Percentiles rank a stretch among this genome's conserved stretches.
Conservation (phyloP, 257 asterid species). For the Fraxinus quadrangulata region DNA sequence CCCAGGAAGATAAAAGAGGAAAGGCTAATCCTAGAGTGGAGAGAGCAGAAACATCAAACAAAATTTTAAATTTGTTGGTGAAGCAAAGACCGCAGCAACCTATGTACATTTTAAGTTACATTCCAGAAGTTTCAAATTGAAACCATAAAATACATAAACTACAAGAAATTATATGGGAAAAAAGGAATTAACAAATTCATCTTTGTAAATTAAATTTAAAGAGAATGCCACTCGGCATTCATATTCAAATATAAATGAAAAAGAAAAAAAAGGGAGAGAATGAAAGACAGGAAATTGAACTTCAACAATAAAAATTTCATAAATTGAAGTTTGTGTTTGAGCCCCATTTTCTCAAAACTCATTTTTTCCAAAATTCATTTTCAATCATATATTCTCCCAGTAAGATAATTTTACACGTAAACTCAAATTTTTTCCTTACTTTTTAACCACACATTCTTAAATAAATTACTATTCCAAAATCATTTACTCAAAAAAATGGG, state of each 20-base stretch:
- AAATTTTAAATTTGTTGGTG: not conserved
- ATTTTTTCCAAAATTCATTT: no score
- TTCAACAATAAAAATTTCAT: not conserved
- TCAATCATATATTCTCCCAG: no score
- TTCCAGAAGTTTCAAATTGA: not conserved
- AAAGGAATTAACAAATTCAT: not conserved
- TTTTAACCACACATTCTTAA: no score
- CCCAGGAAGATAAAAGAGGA: not conserved
- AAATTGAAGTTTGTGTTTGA: not conserved
- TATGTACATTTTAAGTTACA: not conserved
- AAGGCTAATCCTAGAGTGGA: not conserved
- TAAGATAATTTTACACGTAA: no score
- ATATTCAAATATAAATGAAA: not conserved
- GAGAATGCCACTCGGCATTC: not conserved
- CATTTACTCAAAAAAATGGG: no score
- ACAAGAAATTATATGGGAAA: not conserved
- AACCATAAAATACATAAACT: conserved; percentile 1
- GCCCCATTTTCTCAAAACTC: no score
- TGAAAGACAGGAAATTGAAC: not conserved
- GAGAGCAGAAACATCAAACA: not conserved
- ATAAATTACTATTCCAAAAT: no score
- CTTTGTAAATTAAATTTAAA: not conserved
- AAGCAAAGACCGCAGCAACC: not conserved
- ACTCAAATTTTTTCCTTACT: no score
- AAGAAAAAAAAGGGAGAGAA: not conserved